These are phyloP conservation scores for Alternaria postmessia DNA, from an alignment of 2,329 filamentous ascomycete species.

Conservation along the genomic window DNA sequence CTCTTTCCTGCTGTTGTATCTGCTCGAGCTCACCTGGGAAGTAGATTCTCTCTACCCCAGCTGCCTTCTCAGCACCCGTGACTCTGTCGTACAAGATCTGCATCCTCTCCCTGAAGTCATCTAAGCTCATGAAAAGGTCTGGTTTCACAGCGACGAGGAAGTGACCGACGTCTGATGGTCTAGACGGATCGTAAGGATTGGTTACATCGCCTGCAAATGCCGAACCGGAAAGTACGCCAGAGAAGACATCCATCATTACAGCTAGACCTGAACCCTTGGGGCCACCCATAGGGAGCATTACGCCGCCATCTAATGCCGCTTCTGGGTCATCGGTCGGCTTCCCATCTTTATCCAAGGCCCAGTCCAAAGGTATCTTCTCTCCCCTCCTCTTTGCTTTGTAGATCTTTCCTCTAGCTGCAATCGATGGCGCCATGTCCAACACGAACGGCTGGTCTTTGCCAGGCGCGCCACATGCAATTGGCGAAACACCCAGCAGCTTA, in stretches of 20 bases:
- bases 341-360: slow-evolving; percentile 78
- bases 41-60: slow-evolving; percentile 63
- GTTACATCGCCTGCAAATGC: slow-evolving; percentile 82
- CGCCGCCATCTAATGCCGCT: slow-evolving; percentile 66
- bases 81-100: slow-evolving; percentile 65
- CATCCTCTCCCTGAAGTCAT: slow-evolving; percentile 73
- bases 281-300: slow-evolving; percentile 87
- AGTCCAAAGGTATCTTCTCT: slow-evolving; percentile 73
- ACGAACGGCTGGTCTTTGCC: slow-evolving; percentile 69
- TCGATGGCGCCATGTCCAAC: slow-evolving; percentile 74
- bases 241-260: slow-evolving; percentile 92
- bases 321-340: slow-evolving; percentile 73
- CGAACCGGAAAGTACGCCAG: slow-evolving; percentile 77
- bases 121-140: slow-evolving; percentile 74
- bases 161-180: slow-evolving; percentile 74
- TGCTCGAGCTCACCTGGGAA: slow-evolving; percentile 57
- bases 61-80: slow-evolving; percentile 60
- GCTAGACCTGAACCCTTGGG: slow-evolving; percentile 80
- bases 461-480: slow-evolving; percentile 78
- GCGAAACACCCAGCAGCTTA: slow-evolving; percentile 76
- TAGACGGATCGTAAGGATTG: slow-evolving; percentile 75
- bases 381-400: slow-evolving; percentile 72
- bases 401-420: slow-evolving; percentile 75
- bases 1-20: slow-evolving; percentile 35
- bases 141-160: slow-evolving; percentile 72